A percentile compares a stretch with the other conserved stretches of the same genome.
Conservation (phyloP, 257 asterid species). For the Gardenia jasminoides region DNA sequence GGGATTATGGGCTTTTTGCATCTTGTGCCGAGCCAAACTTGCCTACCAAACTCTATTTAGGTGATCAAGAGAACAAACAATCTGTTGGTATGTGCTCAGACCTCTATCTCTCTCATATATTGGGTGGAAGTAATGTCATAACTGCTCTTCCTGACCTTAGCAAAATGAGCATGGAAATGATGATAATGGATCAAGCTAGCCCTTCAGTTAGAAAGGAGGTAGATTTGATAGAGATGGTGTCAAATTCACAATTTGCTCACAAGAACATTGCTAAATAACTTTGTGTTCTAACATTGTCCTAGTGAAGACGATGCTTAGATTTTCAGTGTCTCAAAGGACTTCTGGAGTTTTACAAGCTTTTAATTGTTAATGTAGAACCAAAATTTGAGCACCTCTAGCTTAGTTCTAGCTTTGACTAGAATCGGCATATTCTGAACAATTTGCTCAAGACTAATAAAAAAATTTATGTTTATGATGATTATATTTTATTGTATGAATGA, state of each 20-base stretch:
- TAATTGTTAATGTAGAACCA: not conserved
- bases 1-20: not conserved
- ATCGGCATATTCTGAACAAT: not conserved
- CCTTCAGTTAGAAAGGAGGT: conserved; percentile 17
- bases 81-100: conserved; percentile 16
- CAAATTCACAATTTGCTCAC: conserved; percentile 25
- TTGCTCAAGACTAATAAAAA: not conserved
- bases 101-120: conserved; percentile 24
- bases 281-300: not conserved
- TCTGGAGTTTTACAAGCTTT: not conserved
- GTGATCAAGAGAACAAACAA: not conserved
- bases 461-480: not conserved
- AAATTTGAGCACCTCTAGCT: not conserved
- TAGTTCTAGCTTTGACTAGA: no score
- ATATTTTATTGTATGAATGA: not conserved
- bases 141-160: not conserved
- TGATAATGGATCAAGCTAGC: conserved; percentile 15
- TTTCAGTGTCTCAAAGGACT: not conserved
- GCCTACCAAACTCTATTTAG: not conserved
- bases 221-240: conserved; percentile 35
- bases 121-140: conserved; percentile 18
- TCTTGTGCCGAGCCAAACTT: not conserved
- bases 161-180: not conserved
- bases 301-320: not conserved
- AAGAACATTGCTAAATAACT: conserved; percentile 7